phyloP scores from a whole-genome alignment of 805 yeast species.

The Suhomyces faveliae region DNA sequence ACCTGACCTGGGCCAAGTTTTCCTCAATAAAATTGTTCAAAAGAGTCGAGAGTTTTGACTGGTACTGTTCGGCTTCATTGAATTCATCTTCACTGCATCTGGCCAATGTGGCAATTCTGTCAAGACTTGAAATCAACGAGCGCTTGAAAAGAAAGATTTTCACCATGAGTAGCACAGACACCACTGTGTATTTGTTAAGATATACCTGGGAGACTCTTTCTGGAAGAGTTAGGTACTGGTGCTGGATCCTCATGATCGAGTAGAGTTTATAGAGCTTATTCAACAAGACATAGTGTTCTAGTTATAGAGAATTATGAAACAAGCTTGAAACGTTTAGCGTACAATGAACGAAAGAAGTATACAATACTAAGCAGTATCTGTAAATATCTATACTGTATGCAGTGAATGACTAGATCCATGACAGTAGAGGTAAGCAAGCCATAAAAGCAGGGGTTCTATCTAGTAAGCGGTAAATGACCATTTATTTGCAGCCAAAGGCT shows the following conservation, averaged over 20 bases:
- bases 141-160: slow-evolving; percentile 59
- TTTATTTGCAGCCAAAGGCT: too few relatives aligned
- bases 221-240: slow-evolving; percentile 42
- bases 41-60: slow-evolving; percentile 54
- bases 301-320: background rate
- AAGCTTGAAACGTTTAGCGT: background rate
- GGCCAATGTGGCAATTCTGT: slow-evolving; percentile 33
- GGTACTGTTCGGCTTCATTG: slow-evolving; percentile 46
- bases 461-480: too few relatives aligned
- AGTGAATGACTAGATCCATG: too few relatives aligned
- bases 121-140: slow-evolving; percentile 45
- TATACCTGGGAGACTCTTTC: slow-evolving; percentile 64
- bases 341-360: too few relatives aligned
- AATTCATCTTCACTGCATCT: slow-evolving; percentile 21
- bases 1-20: slow-evolving; percentile 48
- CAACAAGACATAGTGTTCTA: too few relatives aligned
- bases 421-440: too few relatives aligned
- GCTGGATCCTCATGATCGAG: background rate
- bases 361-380: too few relatives aligned
- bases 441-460: too few relatives aligned
- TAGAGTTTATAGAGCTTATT: background rate
- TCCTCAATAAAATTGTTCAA: slow-evolving; percentile 52
- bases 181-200: slow-evolving; percentile 63
- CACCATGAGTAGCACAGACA: slow-evolving; percentile 52
- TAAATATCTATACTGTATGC: too few relatives aligned